Evolutionary conservation across 1,284 basidiomycete species (phyloP).

Genomic region (Filobasidium uniguttulatum): DNA sequence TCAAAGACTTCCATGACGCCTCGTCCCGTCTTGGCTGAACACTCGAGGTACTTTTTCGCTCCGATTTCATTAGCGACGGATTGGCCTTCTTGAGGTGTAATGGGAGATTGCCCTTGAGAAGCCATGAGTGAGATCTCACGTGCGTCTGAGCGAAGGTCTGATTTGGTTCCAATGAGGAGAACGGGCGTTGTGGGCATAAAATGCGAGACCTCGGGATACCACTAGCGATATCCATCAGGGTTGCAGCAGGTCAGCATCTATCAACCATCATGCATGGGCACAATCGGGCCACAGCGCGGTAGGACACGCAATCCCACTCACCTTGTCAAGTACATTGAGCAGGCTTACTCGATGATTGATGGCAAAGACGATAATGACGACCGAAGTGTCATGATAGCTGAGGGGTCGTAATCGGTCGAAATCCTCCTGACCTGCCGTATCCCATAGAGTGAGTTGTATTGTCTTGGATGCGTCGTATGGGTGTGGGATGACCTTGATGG

Average conservation of each 20-base stretch:
- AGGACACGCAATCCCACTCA: slow-evolving; percentile 20
- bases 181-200: slow-evolving; percentile 90
- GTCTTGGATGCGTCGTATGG: slow-evolving; percentile 64
- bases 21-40: slow-evolving; percentile 76
- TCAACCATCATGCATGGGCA: neutral
- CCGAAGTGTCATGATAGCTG: slow-evolving; percentile 90
- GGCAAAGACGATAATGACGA: slow-evolving; percentile 93
- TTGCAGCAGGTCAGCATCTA: neutral
- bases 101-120: slow-evolving; percentile 76
- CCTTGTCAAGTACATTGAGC: slow-evolving; percentile 74
- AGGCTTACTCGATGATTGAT: slow-evolving; percentile 92
- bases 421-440: slow-evolving; percentile 98
- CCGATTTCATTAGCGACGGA: slow-evolving; percentile 79
- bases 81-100: slow-evolving; percentile 64
- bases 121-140: slow-evolving; percentile 80
- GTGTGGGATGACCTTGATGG: slow-evolving; percentile 68
- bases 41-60: slow-evolving; percentile 80
- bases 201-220: slow-evolving; percentile 95
- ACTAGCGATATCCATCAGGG: slow-evolving; percentile 43
- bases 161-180: slow-evolving; percentile 88
- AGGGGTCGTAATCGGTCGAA: slow-evolving; percentile 88
- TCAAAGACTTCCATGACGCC: slow-evolving; percentile 90
- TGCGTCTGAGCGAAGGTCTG: slow-evolving; percentile 73
- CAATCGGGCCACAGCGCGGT: neutral
- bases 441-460: slow-evolving; percentile 91